A percentile compares a stretch with the other conserved stretches of the same genome.
phyloP scores from a whole-genome alignment of 2,329 filamentous ascomycete species.

The Macroventuria anomochaeta region DNA sequence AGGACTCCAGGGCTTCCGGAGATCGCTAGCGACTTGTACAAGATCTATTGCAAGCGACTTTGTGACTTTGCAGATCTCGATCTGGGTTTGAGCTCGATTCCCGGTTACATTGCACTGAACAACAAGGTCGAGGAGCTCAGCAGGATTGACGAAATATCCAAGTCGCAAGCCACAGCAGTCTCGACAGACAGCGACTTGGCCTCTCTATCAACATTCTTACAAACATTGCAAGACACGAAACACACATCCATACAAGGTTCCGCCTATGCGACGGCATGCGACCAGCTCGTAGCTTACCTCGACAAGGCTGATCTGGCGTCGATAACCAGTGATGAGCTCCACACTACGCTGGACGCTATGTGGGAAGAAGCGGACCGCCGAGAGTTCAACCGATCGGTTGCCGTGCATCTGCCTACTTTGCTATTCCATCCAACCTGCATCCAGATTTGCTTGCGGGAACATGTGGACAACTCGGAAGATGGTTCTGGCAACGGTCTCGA shows the following conservation, averaged over 20 bases:
- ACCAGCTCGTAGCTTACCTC: conserved; percentile 29
- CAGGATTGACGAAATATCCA: neutral
- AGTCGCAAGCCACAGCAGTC: neutral
- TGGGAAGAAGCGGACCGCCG: conserved; percentile 58
- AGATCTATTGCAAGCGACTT: conserved; percentile 37
- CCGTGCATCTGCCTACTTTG: conserved; percentile 47
- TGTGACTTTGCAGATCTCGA: conserved; percentile 24
- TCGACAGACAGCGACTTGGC: neutral
- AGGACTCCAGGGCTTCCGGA: conserved; percentile 52
- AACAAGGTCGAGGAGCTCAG: conserved; percentile 17
- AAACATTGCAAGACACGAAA: conserved; percentile 32
- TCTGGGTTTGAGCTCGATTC: conserved; percentile 9
- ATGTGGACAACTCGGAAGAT: neutral
- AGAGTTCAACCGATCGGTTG: conserved; percentile 53
- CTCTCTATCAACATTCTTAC: conserved; percentile 33
- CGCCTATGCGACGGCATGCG: conserved; percentile 37
- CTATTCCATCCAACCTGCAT: conserved; percentile 47
- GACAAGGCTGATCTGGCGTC: conserved; percentile 16
- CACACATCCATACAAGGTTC: conserved; percentile 42
- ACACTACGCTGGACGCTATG: conserved; percentile 43
- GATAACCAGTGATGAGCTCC: conserved; percentile 25
- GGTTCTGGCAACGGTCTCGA: conserved; percentile 13
- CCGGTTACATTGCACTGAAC: conserved; percentile 28
- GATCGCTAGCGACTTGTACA: conserved; percentile 50
- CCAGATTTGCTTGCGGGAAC: conserved; percentile 21